These are phyloP conservation scores for Polytrichum commune DNA, from an alignment of 225 moss, liverwort and hornwort species.

Conservation along the genomic window DNA sequence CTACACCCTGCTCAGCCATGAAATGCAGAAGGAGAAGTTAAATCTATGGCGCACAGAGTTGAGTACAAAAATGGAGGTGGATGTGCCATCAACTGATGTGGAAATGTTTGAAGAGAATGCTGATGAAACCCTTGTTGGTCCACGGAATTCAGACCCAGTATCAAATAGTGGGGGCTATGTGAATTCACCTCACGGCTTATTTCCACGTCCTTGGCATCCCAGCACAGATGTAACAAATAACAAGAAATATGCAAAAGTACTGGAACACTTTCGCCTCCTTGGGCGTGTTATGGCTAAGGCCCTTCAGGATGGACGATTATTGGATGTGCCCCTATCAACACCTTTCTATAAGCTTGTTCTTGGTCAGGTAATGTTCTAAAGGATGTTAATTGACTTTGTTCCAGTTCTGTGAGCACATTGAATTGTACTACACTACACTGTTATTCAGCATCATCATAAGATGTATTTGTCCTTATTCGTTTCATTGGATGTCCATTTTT, in stretches of 20 bases:
- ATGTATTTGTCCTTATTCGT: too few species aligned
- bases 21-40: slow-evolving; percentile 73
- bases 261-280: slow-evolving; percentile 85
- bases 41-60: slow-evolving; percentile 86
- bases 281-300: slow-evolving; percentile 96
- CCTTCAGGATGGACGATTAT: slow-evolving; percentile 87
- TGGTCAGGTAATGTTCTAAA: slow-evolving; percentile 59
- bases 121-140: slow-evolving; percentile 37
- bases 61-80: slow-evolving; percentile 29
- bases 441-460: too few species aligned
- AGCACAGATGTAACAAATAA: slow-evolving; percentile 42
- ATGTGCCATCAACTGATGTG: slow-evolving; percentile 32
- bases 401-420: slow-evolving; percentile 1
- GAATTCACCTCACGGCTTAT: slow-evolving; percentile 73
- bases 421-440: not conserved
- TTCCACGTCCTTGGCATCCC: slow-evolving; percentile 86
- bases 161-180: slow-evolving; percentile 64
- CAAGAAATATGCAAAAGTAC: slow-evolving; percentile 65
- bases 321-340: slow-evolving; percentile 80
- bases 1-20: slow-evolving; percentile 93
- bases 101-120: slow-evolving; percentile 46
- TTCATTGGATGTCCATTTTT: slow-evolving; percentile 4
- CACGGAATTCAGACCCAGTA: slow-evolving; percentile 25
- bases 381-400: too few species aligned
- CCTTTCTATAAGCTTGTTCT: slow-evolving; percentile 90